These are phyloP conservation scores for Euphrasia confusa DNA, from an alignment of 257 asterid species.

Conservation along the genomic window DNA sequence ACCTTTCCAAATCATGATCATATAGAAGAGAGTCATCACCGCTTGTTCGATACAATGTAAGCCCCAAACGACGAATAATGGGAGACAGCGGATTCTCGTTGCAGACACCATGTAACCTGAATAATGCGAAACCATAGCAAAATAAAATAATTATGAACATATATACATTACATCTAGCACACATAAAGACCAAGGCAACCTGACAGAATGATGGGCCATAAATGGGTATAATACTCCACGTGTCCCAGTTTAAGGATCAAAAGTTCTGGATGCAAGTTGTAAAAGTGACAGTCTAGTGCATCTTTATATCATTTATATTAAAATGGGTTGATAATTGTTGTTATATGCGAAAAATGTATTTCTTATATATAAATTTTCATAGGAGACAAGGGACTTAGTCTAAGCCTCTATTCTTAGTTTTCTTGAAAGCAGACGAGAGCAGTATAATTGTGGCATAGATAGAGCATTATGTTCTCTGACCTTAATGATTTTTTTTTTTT, in stretches of 20 bases:
- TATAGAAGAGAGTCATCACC: slow-evolving; percentile 91
- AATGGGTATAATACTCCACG: not conserved
- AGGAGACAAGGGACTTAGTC: not conserved
- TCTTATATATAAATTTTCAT: not conserved
- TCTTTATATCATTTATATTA: not conserved
- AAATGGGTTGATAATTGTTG: not conserved
- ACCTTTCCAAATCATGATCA: slow-evolving; percentile 99
- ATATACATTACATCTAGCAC: not conserved
- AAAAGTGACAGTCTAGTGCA: not conserved
- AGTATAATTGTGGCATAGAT: not conserved
- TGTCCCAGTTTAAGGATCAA: not conserved
- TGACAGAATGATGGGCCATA: slow-evolving; percentile 14
- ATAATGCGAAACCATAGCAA: slow-evolving; percentile 13
- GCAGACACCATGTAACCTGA: slow-evolving; percentile 98
- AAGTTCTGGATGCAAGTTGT: not conserved
- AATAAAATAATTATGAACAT: slow-evolving; percentile 15
- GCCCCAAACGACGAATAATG: slow-evolving; percentile 81
- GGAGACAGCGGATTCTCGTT: slow-evolving; percentile 98
- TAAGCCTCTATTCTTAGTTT: no score
- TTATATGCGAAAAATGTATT: not conserved
- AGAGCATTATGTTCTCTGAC: not conserved
- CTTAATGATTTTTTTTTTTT: not conserved
- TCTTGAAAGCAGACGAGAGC: not conserved
- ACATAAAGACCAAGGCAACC: not conserved
- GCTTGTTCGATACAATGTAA: slow-evolving; percentile 82